phyloP scores from a whole-genome alignment of 352 stramenopile species.

The Phytophthora fragariae region DNA sequence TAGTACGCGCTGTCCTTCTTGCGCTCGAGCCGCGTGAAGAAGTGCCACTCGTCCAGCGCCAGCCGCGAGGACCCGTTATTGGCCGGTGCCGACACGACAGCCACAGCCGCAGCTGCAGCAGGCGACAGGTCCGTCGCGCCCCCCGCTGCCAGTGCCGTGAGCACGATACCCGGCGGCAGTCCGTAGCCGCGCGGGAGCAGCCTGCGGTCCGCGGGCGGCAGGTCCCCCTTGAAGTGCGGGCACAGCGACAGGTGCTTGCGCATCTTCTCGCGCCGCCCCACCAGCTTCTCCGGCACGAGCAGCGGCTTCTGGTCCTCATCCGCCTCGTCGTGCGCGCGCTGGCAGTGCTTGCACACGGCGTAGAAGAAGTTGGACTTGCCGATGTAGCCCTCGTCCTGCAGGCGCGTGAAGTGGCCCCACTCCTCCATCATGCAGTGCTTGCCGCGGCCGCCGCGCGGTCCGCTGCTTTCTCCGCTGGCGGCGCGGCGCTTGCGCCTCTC shows the following conservation, averaged over 20 bases:
- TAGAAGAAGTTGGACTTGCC: slow-evolving; percentile 87
- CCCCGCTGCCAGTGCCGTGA: slow-evolving; percentile 18
- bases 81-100: not conserved
- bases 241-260: slow-evolving; percentile 74
- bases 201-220: slow-evolving; percentile 61
- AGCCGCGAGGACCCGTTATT: slow-evolving; percentile 46
- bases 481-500: slow-evolving; percentile 69
- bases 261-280: slow-evolving; percentile 82
- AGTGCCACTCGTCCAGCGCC: slow-evolving; percentile 80
- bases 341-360: slow-evolving; percentile 75
- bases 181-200: slow-evolving; percentile 26
- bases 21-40: slow-evolving; percentile 78
- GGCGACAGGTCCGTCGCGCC: not conserved
- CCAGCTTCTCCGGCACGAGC: slow-evolving; percentile 68
- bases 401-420: slow-evolving; percentile 79
- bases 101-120: slow-evolving; percentile 1
- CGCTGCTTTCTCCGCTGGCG: slow-evolving; percentile 37
- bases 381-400: slow-evolving; percentile 84
- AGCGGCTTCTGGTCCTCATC: slow-evolving; percentile 60
- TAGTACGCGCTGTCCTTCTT: slow-evolving; percentile 82
- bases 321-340: slow-evolving; percentile 65
- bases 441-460: slow-evolving; percentile 56
- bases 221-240: slow-evolving; percentile 68
- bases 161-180: slow-evolving; percentile 30
- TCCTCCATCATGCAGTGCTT: slow-evolving; percentile 89